Evolutionary conservation across 164 flowering plant species (phyloP), one percentile per base, ranked within the genome.

Genomic region (Vitis labrusca): DNA sequence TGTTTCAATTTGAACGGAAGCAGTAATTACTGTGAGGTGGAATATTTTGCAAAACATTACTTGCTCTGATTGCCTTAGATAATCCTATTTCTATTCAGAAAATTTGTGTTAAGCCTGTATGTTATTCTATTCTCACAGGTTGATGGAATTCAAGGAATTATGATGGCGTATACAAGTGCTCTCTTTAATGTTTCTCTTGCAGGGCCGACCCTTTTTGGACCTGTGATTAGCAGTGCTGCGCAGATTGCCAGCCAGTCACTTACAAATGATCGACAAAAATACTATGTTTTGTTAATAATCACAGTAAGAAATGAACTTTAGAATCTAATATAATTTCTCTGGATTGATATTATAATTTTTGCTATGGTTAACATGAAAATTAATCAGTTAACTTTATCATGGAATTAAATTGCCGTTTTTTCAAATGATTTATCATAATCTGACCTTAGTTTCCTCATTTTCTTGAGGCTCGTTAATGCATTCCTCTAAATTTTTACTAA

Each of bases 1-100:
- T 89, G 94, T 80, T 89, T 89, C 68, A 87, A 86, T 78, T 79
- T 89, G 81, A 89, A 87, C 69, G 94, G 94, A 68, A 89, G 94
- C 75, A 86, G 74, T 67, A 78, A 19, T 64, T 67, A 87, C 63
- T 82, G 84, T 76, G 91, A 89, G 90, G 94, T 89, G 53, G 54
- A 71, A 50, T 23, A 29, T 29, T 60, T 37, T 54, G 32, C 57
- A 56, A 11, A n/a, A 2, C 44, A n/a, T 15, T 15, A 59, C 48
- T 48, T 67, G 8, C 10, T 48, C 49, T 48, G 9, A 15, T 49
- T 13, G 29, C 44, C 52, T 56, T 29, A 30, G 9, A 61, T 53
- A 49, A 10, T 68, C 15, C 3, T 64, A 52, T 51, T 61, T 68
- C 49, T 48, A 6, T 17, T 59, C 16, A 12, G 7, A 3, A 57